Evolutionary conservation across 1,139 yeast genomes (phyloP), one percentile per base, ranked within the genome.

Genomic region (Hansenula lynferdii): DNA sequence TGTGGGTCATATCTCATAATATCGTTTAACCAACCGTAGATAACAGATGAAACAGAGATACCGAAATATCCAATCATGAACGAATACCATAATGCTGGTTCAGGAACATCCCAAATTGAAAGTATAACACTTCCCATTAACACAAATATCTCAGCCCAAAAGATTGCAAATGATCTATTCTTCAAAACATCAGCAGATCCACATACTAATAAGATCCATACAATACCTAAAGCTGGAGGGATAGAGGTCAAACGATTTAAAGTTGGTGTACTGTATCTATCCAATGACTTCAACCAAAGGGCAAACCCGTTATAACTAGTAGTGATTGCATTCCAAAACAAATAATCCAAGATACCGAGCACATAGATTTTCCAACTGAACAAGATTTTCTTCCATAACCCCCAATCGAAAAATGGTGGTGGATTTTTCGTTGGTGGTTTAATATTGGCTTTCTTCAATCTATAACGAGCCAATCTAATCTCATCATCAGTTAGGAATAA

Each of bases 271-370:
- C 62, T 49, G 41, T 56, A 63, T 14, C 46, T 45, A 16, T 50
- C 36, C 22, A 58, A 51, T 6, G 62, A 50, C 35, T 58, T 53
- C 37, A 64, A 45, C 67, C 67, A 63, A 17, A 64, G 42, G 7
- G 60, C 49, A 42, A 56, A 61, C 6, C 63, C 64, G 35, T 35
- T 30, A 8, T 68, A 60, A 2, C 64, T 48, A 14, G 67, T 63
- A 48, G 61, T 68, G 39, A 59, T 58, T 51, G 72, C 72, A 53
- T 75, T 75, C 80, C 80, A 77, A 50, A 77, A 73, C 53, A 75
- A 66, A 28, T 72, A 61, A 48, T 72, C 66, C 73, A 75, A 72
- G 31, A 68, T 53, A 6, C 65, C 50, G 40, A 72, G 60, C 5
- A 72, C 65, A 41, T 70, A 74, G 36, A 74, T 57, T 49, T 72